Conservation (phyloP, 495 filamentous ascomycete species). For the Durotheca rogersii region DNA sequence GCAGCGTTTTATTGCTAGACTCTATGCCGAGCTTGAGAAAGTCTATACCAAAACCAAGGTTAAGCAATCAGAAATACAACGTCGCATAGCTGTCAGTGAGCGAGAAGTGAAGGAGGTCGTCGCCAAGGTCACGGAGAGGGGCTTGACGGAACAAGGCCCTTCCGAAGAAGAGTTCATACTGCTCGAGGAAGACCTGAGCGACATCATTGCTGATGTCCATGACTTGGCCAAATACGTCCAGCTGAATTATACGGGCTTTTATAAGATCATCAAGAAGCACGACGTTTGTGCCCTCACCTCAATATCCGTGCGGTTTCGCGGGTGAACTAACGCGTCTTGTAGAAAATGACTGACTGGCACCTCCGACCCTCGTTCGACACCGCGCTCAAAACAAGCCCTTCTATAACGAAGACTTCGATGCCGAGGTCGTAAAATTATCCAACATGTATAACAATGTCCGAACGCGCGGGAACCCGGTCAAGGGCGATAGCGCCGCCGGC, state of each 20-base stretch:
- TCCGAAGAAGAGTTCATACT: conserved; percentile 92
- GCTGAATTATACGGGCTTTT: conserved; percentile 97
- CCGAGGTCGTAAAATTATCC: conserved; percentile 91
- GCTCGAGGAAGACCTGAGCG: conserved; percentile 91
- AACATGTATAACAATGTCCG: conserved; percentile 93
- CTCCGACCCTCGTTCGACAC: conserved; percentile 92
- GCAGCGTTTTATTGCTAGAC: conserved; percentile 76
- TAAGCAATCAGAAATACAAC: conserved; percentile 90
- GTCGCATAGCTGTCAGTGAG: conserved; percentile 82
- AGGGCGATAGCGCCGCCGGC: conserved; percentile 87
- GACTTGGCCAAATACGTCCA: conserved; percentile 98
- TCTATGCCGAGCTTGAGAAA: conserved; percentile 92
- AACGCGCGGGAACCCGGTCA: conserved; percentile 86
- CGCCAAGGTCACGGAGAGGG: conserved; percentile 62
- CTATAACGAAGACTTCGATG: conserved; percentile 98
- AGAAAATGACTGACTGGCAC: conserved; percentile 96
- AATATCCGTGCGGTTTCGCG: not conserved
- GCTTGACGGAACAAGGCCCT: conserved; percentile 56
- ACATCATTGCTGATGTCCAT: conserved; percentile 98
- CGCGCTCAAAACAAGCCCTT: conserved; percentile 94
- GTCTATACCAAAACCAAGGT: conserved; percentile 95
- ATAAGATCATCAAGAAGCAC: conserved; percentile 99
- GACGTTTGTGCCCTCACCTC: conserved; percentile 62
- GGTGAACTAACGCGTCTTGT: conserved; percentile 28
- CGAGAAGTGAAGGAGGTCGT: conserved; percentile 87